Evolutionary conservation across 225 moss, liverwort and hornwort genomes (phyloP).

Genomic region (Polytrichum commune): DNA sequence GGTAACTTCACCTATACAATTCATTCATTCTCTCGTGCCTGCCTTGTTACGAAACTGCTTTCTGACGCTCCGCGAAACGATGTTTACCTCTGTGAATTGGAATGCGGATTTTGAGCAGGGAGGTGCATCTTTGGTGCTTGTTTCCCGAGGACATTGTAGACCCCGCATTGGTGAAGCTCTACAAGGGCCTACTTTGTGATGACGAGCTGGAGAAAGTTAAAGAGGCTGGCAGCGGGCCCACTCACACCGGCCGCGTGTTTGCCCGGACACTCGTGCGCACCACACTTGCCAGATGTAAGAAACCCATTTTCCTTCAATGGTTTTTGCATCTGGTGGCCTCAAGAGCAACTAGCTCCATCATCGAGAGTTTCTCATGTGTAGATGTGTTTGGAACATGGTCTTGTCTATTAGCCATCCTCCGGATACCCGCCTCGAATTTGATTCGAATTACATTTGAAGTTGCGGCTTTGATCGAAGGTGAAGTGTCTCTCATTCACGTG

Average conservation of each 20-base stretch:
- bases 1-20: slow-evolving; percentile 20
- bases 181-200: slow-evolving; percentile 57
- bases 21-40: background rate
- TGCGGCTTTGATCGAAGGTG: too few relatives aligned
- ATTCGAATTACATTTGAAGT: too few relatives aligned
- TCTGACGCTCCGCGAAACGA: background rate
- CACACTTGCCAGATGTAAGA: slow-evolving; percentile 90
- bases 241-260: slow-evolving; percentile 60
- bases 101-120: slow-evolving; percentile 31
- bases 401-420: too few relatives aligned
- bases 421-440: too few relatives aligned
- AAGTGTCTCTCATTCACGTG: too few relatives aligned
- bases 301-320: background rate
- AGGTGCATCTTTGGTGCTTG: slow-evolving; percentile 88
- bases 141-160: slow-evolving; percentile 86
- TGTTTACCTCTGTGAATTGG: slow-evolving; percentile 7
- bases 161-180: slow-evolving; percentile 44
- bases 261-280: slow-evolving; percentile 81
- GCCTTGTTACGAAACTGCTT: background rate
- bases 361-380: too few relatives aligned
- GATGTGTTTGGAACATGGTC: too few relatives aligned
- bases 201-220: slow-evolving; percentile 64
- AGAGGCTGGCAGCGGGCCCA: slow-evolving; percentile 41
- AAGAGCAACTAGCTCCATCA: too few relatives aligned
- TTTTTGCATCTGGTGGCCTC: too few relatives aligned